Percentiles rank a stretch among this genome's conserved stretches.
phyloP scores from a whole-genome alignment of 2,329 filamentous ascomycete species.

The Epichloe festucae region DNA sequence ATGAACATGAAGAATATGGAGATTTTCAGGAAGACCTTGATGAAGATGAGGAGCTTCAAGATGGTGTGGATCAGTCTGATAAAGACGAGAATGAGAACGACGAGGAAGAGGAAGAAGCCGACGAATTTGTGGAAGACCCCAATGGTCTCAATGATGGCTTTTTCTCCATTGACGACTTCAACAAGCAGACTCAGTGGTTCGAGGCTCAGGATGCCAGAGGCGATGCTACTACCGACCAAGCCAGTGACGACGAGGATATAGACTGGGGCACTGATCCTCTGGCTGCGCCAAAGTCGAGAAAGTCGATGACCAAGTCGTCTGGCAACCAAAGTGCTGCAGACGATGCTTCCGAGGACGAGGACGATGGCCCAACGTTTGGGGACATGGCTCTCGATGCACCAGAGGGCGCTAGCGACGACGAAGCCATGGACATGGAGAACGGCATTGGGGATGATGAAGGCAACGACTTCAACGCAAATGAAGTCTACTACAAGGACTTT shows the following conservation, averaged over 20 bases:
- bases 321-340: slow-evolving; percentile 18
- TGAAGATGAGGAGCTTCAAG: slow-evolving; percentile 19
- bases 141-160: slow-evolving; percentile 92
- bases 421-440: slow-evolving; percentile 38
- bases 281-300: slow-evolving; percentile 22
- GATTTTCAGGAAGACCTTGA: slow-evolving; percentile 10
- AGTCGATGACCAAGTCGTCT: slow-evolving; percentile 12
- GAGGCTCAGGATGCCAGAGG: slow-evolving; percentile 74
- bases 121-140: slow-evolving; percentile 44
- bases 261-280: slow-evolving; percentile 79
- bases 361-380: slow-evolving; percentile 71
- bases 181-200: slow-evolving; percentile 79
- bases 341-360: slow-evolving; percentile 42
- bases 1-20: slow-evolving; percentile 21
- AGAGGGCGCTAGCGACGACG: slow-evolving; percentile 55
- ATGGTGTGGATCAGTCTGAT: slow-evolving; percentile 22
- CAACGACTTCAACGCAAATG: slow-evolving; percentile 63
- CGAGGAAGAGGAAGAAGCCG: slow-evolving; percentile 23
- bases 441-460: slow-evolving; percentile 37
- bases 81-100: slow-evolving; percentile 21
- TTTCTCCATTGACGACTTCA: slow-evolving; percentile 96
- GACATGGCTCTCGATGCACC: slow-evolving; percentile 62
- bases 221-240: slow-evolving; percentile 59
- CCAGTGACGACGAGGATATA: slow-evolving; percentile 73
- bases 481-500: slow-evolving; percentile 84